Evolutionary conservation across 2,329 filamentous ascomycete genomes (phyloP).

Genomic region (Fonsecaea pugnacius): DNA sequence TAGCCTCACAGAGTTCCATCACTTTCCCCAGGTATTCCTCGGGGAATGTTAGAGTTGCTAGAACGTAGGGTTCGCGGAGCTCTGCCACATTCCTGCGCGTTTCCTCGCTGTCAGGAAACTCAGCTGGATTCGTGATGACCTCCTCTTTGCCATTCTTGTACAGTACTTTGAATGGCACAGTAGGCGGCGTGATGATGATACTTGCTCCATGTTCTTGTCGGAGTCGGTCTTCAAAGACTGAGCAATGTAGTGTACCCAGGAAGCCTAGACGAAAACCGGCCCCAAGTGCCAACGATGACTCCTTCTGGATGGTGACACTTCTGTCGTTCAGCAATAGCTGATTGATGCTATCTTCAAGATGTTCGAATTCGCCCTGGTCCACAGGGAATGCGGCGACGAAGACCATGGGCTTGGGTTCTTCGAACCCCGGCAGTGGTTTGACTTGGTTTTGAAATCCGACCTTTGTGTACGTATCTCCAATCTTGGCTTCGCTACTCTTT

Average conservation of each 20-base stretch:
- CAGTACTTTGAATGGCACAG: conserved; percentile 85
- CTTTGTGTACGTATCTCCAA: conserved; percentile 91
- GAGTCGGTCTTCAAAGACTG: conserved; percentile 96
- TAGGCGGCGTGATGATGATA: conserved; percentile 96
- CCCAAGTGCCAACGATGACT: conserved; percentile 89
- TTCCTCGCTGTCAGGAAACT: conserved; percentile 77
- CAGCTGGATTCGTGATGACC: conserved; percentile 81
- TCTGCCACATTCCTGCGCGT: conserved; percentile 61
- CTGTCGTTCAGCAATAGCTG: conserved; percentile 94
- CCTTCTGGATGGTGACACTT: conserved; percentile 90
- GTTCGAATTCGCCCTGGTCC: conserved; percentile 82
- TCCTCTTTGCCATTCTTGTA: conserved; percentile 77
- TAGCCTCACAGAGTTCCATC: conserved; percentile 90
- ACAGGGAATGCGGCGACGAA: conserved; percentile 97
- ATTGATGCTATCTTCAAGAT: conserved; percentile 89
- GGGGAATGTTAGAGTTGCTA: conserved; percentile 84
- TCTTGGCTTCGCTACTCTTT: conserved; percentile 89
- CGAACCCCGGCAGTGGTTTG: conserved; percentile 84
- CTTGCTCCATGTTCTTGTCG: conserved; percentile 91
- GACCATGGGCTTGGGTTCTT: conserved; percentile 98
- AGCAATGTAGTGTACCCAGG: conserved; percentile 94
- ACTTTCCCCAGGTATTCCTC: conserved; percentile 93
- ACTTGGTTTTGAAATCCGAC: conserved; percentile 76
- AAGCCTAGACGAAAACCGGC: conserved; percentile 95
- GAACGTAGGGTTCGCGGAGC: conserved; percentile 75